A percentile compares a stretch with the other conserved stretches of the same genome.
Evolutionary conservation across 768 basidiomycete species (phyloP).

Genomic region (Cystofilobasidium macerans): DNA sequence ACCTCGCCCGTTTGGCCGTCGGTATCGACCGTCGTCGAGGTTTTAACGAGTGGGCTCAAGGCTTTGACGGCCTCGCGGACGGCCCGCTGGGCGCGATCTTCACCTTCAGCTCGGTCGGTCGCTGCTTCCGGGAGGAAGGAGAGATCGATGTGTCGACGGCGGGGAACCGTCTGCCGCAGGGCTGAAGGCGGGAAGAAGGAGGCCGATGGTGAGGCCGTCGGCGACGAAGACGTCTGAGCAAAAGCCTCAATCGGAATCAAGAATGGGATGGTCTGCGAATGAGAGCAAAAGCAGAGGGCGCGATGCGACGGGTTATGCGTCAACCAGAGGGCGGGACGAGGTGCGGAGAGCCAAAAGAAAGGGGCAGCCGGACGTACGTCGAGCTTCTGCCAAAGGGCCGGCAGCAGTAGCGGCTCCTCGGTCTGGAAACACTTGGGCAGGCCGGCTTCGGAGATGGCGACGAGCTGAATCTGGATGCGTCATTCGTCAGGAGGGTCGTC

Average conservation of each 20-base stretch:
- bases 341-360: conserved; percentile 49
- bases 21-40: conserved; percentile 12
- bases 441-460: conserved; percentile 78
- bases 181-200: background rate
- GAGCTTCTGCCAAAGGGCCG: conserved; percentile 67
- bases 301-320: conserved; percentile 56
- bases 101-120: conserved; percentile 40
- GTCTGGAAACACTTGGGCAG: conserved; percentile 59
- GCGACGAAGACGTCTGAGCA: background rate
- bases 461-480: conserved; percentile 47
- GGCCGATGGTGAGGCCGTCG: background rate
- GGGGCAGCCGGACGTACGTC: conserved; percentile 41
- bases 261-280: conserved; percentile 10
- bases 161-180: background rate
- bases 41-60: conserved; percentile 9
- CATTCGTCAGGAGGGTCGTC: too few species aligned
- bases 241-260: conserved; percentile 12
- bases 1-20: conserved; percentile 45
- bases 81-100: conserved; percentile 11
- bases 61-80: conserved; percentile 7
- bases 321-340: conserved; percentile 45
- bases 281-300: conserved; percentile 42
- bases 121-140: conserved; percentile 42
- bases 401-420: conserved; percentile 60
- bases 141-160: conserved; percentile 19